phyloP scores from a whole-genome alignment of 352 stramenopile genomes.

The Pythium utonaiense region DNA sequence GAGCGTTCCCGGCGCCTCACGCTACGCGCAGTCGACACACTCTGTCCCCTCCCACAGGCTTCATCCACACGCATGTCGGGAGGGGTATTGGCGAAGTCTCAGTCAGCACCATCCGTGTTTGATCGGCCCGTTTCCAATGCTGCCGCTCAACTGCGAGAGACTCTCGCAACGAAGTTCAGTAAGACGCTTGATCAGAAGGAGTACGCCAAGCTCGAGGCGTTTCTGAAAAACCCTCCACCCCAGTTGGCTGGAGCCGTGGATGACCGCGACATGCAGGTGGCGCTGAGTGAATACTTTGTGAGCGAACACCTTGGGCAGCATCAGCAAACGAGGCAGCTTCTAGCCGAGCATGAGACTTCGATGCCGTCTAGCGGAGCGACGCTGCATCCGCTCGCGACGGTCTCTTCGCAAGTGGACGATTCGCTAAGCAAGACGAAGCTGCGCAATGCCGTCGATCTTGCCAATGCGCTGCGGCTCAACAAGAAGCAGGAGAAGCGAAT shows the following conservation, averaged over 20 bases:
- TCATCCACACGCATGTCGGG: neutral
- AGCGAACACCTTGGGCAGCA: constrained; percentile 17
- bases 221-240: constrained; percentile 34
- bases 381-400: constrained; percentile 11
- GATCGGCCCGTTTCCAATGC: constrained; percentile 6
- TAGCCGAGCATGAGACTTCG: neutral
- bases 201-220: constrained; percentile 38
- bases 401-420: constrained; percentile 34
- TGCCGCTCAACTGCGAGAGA: constrained; percentile 8
- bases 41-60: constrained; percentile 10
- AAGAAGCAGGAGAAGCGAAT: constrained; percentile 64
- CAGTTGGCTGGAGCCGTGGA: constrained; percentile 21
- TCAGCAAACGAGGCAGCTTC: constrained; percentile 7
- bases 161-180: constrained; percentile 30
- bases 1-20: constrained; percentile 61
- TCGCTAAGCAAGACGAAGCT: constrained; percentile 68
- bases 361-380: too few relatives aligned
- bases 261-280: constrained; percentile 33
- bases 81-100: neutral
- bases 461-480: constrained; percentile 40
- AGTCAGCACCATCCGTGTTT: neutral
- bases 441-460: constrained; percentile 65
- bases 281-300: constrained; percentile 16
- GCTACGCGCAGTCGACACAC: constrained; percentile 45
- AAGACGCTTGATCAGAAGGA: constrained; percentile 13